phyloP scores from a whole-genome alignment of 2,329 filamentous ascomycete species.

The Diaporthe australafricana region DNA sequence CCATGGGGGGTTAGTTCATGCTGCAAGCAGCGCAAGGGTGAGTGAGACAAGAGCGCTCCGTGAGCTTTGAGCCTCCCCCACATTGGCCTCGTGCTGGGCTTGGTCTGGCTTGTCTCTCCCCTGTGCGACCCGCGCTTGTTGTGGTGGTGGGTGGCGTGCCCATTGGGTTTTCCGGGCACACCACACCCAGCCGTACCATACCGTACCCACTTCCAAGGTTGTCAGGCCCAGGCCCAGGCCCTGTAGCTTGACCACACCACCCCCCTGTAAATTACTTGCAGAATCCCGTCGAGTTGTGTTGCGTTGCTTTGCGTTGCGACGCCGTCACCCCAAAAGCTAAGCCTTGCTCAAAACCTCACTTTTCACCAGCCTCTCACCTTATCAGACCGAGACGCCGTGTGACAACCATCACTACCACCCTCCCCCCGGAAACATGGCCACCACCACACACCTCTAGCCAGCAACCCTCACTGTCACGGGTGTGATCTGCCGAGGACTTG shows the following conservation, averaged over 20 bases:
- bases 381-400: conserved; percentile 11
- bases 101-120: background rate
- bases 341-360: conserved; percentile 29
- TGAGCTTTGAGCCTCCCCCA: conserved; percentile 22
- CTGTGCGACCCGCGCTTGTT: background rate
- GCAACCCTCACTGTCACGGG: conserved; percentile 5
- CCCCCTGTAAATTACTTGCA: conserved; percentile 26
- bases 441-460: background rate
- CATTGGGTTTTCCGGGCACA: background rate
- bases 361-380: conserved; percentile 30
- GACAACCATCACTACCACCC: conserved; percentile 12
- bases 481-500: conserved; percentile 5
- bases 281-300: conserved; percentile 7
- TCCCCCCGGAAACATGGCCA: conserved; percentile 22
- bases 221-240: conserved; percentile 20
- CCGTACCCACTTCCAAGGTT: conserved; percentile 17
- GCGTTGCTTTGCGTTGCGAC: conserved; percentile 5
- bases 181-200: too few species aligned
- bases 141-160: conserved; percentile 1
- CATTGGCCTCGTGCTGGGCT: conserved; percentile 15
- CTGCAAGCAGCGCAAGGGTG: conserved; percentile 10
- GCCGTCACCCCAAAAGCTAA: conserved; percentile 26
- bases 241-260: conserved; percentile 12
- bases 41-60: conserved; percentile 13
- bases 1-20: conserved; percentile 17